Base-by-base conservation (phyloP, 805 yeast species). In the Wickerhamiella hasegawae region DNA sequence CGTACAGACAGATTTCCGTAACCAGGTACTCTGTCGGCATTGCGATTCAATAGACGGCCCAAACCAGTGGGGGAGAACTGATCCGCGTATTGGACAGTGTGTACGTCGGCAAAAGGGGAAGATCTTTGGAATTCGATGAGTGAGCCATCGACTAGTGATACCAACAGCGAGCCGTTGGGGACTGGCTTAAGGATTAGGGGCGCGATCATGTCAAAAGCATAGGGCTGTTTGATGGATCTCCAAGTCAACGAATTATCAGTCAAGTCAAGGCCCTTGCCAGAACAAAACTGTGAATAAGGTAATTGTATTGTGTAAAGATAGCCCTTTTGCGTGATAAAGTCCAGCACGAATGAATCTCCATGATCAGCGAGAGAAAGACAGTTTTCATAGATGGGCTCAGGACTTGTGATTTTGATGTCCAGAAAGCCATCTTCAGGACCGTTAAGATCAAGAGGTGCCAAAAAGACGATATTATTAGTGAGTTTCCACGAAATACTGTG, bases 91-190 rank as follows among this genome's bases (percentile, higher is more conserved):
- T 24, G 31, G 51, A 53, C 8, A 68, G 69, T 38, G 58, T 69
- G 28, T 59, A 46, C 52, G 18, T 54, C 59, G 3, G 41, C 43
- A 20, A 62, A 51, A 9, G 55, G 42, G 15, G 38, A 16, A 5
- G 45, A 31, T 26, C 62, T 45, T 21, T 45, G 36, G 15, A 40
- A 25, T 33, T 39, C 41, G 33, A 82, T 55, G 28, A 84, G 52
- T 1, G 85, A 82, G 18, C 96, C 95, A 55, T 85, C 93, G 30
- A 65, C 63, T 33, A 84, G 59, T 4, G 82, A 63, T 0, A 77
- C 71, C 3, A 83, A 51, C 6, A 73, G 49, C 31, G 66, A 62
- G 3, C 49, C 46, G 0, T 57, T 41, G 22, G 69, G 63, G 12
- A 73, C 53, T 1, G 76, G 52, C 33, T 63, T 58, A 40, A 78